A percentile compares a stretch with the other conserved stretches of the same genome.
phyloP scores from a whole-genome alignment of 345 rosid genomes.

The Hibiscus trionum region DNA sequence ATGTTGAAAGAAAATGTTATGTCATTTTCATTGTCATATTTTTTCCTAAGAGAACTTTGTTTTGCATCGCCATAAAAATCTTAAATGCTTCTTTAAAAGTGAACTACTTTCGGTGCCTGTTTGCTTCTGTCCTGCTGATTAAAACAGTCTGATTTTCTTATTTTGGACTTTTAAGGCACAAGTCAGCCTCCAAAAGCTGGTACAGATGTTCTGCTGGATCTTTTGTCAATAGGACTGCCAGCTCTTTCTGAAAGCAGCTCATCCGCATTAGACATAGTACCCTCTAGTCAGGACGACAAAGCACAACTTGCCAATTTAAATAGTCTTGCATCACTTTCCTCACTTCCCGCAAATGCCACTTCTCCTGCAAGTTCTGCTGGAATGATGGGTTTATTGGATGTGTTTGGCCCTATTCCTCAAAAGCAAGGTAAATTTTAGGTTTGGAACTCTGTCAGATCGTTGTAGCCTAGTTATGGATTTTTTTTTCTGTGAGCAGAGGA shows the following conservation, averaged over 20 bases:
- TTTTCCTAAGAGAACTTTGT: not conserved
- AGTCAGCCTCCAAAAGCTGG: conserved; percentile 63
- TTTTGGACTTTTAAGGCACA: conserved; percentile 28
- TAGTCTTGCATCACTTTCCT: conserved; percentile 40
- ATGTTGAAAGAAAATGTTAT: not conserved
- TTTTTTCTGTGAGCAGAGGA: conserved; percentile 43
- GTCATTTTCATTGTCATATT: not conserved
- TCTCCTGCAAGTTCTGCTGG: conserved; percentile 43
- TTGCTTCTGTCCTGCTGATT: not conserved
- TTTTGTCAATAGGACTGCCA: conserved; percentile 71
- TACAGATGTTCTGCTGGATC: conserved; percentile 76
- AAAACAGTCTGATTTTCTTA: not conserved
- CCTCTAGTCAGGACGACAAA: conserved; percentile 37
- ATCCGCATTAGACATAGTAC: conserved; percentile 48
- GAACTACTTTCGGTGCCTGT: not conserved
- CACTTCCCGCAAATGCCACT: conserved; percentile 28
- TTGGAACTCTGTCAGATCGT: conserved; percentile 9
- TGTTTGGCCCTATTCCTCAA: conserved; percentile 51
- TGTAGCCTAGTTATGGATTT: conserved; percentile 10
- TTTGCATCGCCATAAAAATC: not conserved
- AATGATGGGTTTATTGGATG: conserved; percentile 79
- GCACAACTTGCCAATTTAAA: conserved; percentile 34
- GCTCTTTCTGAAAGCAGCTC: conserved; percentile 46
- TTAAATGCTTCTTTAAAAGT: not conserved
- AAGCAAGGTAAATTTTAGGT: conserved; percentile 44